Percentiles rank a stretch among this genome's conserved stretches.
phyloP scores from a whole-genome alignment of 2,329 filamentous ascomycete species.

The Tolypocladium capitatum region DNA sequence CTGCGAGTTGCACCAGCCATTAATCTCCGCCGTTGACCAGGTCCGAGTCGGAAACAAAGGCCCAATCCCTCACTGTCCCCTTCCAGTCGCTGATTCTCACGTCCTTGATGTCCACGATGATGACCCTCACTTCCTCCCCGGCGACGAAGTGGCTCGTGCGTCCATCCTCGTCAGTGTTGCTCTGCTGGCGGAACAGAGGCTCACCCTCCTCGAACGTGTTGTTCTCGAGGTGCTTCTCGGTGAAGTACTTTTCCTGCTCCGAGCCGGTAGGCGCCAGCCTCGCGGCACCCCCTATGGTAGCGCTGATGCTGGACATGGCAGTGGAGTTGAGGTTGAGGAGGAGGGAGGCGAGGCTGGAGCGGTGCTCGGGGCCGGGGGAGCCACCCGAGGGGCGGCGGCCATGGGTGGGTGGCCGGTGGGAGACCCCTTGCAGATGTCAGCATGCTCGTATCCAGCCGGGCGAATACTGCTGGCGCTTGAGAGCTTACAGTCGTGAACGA shows the following conservation, averaged over 20 bases:
- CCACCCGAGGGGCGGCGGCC: conserved; percentile 43
- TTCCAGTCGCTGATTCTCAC: conserved; percentile 92
- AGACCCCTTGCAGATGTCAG: conserved; percentile 50
- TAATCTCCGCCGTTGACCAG: conserved; percentile 26
- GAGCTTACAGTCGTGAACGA: conserved; percentile 76
- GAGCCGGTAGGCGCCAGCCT: conserved; percentile 58
- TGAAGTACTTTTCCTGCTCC: conserved; percentile 75
- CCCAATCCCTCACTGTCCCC: conserved; percentile 76
- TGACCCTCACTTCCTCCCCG: conserved; percentile 73
- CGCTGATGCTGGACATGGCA: conserved; percentile 75
- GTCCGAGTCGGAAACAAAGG: conserved; percentile 24
- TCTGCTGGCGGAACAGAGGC: conserved; percentile 17
- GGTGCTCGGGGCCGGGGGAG: conserved; percentile 49
- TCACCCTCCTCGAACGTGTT: conserved; percentile 63
- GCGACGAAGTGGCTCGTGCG: conserved; percentile 58
- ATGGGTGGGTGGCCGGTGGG: conserved; percentile 73
- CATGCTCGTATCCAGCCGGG: neutral
- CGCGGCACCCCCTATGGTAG: conserved; percentile 85
- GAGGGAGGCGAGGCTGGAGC: conserved; percentile 67
- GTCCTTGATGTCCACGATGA: conserved; percentile 72
- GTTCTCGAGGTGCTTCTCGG: conserved; percentile 73
- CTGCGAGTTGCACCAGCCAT: conserved; percentile 1
- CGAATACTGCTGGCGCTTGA: neutral
- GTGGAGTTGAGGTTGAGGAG: conserved; percentile 86
- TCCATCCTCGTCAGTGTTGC: conserved; percentile 33